A percentile compares a stretch with the other conserved stretches of the same genome.
phyloP scores from a whole-genome alignment of 768 basidiomycete genomes.

The Tylopilus rubrobrunneus region DNA sequence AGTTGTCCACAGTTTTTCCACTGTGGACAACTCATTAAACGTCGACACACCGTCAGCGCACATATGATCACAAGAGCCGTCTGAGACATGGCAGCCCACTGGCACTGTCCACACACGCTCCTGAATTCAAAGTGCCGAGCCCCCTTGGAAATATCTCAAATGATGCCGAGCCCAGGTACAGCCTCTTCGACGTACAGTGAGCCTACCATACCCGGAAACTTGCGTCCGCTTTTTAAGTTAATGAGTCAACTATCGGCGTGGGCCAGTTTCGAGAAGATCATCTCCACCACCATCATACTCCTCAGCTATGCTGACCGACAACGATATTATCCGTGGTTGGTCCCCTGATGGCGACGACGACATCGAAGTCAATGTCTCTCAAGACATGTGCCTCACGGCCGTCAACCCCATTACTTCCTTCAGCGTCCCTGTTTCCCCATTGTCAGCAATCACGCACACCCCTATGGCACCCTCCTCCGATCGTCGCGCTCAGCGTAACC shows the following conservation, averaged over 20 bases:
- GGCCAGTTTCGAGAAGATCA: neutral
- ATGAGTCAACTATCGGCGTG: no score
- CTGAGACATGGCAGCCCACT: no score
- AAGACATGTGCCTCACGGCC: constrained; percentile 10
- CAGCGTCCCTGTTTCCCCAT: neutral
- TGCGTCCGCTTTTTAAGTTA: no score
- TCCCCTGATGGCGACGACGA: constrained; percentile 27
- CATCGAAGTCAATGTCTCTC: constrained; percentile 25
- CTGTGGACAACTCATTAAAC: no score
- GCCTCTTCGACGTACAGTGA: constrained; percentile 5
- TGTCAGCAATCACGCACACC: neutral
- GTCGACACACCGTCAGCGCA: no score
- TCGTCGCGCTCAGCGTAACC: constrained; percentile 37
- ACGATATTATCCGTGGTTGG: constrained; percentile 23
- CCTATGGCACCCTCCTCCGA: constrained; percentile 36
- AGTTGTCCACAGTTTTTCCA: no score
- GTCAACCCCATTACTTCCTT: constrained; percentile 3
- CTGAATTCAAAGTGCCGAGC: no score
- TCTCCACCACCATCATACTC: neutral
- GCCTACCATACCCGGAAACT: constrained; percentile 6
- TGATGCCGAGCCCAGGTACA: neutral
- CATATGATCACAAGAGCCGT: no score
- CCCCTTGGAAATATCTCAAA: no score
- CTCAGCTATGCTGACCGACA: constrained; percentile 8
- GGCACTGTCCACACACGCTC: neutral